Evolutionary conservation across 1,284 basidiomycete species (phyloP).

Genomic region (Peniophora sp.): DNA sequence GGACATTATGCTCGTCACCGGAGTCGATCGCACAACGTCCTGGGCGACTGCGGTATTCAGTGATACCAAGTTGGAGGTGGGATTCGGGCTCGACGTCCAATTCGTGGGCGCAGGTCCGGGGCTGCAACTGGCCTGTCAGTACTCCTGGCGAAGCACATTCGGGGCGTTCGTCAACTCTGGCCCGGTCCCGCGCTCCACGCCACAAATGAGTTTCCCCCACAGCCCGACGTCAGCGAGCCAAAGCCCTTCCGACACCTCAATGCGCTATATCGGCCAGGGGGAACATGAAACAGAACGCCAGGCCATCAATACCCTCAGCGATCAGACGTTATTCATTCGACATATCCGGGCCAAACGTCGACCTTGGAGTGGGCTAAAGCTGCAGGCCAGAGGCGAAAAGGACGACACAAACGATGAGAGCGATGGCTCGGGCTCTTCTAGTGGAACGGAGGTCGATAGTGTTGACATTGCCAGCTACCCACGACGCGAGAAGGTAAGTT

Average conservation of each 20-base stretch:
- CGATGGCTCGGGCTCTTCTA: too few species aligned
- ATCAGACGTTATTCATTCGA: slow-evolving; percentile 5
- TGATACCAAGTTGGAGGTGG: not conserved
- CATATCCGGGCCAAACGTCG: not conserved
- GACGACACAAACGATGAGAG: too few species aligned
- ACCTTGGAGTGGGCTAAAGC: too few species aligned
- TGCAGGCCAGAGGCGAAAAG: too few species aligned
- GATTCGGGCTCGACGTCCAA: not conserved
- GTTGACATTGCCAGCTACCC: too few species aligned
- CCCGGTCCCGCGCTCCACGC: not conserved
- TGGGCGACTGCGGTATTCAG: slow-evolving; percentile 3
- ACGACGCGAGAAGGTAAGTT: too few species aligned
- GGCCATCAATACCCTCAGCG: not conserved
- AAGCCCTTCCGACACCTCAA: too few species aligned
- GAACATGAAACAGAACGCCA: too few species aligned
- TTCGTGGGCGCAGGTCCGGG: not conserved
- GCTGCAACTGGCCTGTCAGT: not conserved
- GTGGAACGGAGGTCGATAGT: too few species aligned
- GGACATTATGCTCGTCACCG: slow-evolving; percentile 8
- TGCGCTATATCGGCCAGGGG: not conserved
- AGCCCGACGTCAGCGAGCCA: not conserved
- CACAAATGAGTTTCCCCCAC: not conserved
- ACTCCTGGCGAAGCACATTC: not conserved
- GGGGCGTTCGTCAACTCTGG: slow-evolving; percentile 1
- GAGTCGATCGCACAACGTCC: slow-evolving; percentile 3